Base-by-base conservation (phyloP, 345 rosid species). In the Salix arbutifolia region DNA sequence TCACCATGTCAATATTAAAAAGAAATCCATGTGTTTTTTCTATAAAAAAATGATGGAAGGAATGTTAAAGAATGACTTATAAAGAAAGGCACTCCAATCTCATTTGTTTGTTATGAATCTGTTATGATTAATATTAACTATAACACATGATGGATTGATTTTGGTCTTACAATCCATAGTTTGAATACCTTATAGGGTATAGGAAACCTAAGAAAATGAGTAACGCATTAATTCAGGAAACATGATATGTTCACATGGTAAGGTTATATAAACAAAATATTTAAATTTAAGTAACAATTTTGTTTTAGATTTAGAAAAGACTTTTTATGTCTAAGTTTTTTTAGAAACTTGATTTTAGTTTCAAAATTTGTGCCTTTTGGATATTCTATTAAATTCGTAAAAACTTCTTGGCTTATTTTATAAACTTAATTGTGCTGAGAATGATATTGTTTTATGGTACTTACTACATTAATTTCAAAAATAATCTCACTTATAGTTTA, bases 311-410 rank as follows among this genome's bases (percentile, higher is more conserved):
- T 26, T 58, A 3, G 35, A 67, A 56, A 56, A 4, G 5, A 38
- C 33, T 1, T 73, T 67, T 73, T 67, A 73, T 73, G 26, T 67
- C 65, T 40, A 33, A 12, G 13, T 42, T 62, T 77, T 17, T 62
- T 19, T 38, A n/a, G 3, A 33, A 75, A 77, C 21, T 64, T 70
- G 30, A 44, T 71, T 71, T 62, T 0, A 0, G 30, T 77, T 58
- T 77, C 25, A 0, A 77, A 26, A 64, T 28, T 42, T 5, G 26
- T 69, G 12, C 8, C 8, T 60, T 61, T 33, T 2, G 65, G 33
- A 8, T 64, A 37, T 70, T 10, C 8, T 1, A 44, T 62, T 61
- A 4, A 21, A 1, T 38, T 77, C 0, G 0, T 8, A 37, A 1
- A 37, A 35, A 37, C 1, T 1, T 37, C 31, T 37, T 1, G 9